Evolutionary conservation across 2,329 filamentous ascomycete species (phyloP), one percentile per base, ranked within the genome.

Genomic region (Boeremia exigua): DNA sequence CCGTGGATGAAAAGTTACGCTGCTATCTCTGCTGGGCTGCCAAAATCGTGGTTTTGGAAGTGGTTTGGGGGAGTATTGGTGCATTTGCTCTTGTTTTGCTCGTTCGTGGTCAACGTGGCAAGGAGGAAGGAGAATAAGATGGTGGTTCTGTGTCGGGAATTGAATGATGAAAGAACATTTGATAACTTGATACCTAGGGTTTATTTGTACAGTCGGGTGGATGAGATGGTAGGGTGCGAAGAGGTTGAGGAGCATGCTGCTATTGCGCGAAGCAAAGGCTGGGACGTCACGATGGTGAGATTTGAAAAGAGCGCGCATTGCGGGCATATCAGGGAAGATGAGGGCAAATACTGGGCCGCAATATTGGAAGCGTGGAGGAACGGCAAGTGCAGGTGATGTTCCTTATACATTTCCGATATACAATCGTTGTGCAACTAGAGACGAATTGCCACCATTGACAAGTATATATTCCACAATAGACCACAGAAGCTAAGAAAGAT

Each of bases 401-500:
- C 6, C 27, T 2, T 14, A 17, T 58, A 19, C 34, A 40, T 27
- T 19, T 19, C 12, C 33, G 19, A 1, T 4, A 38, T 68, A 75
- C 30, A 74, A 49, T n/a, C 69, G 60, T 17, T 67, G 64, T 12
- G 73, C 82, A 54, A 87, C 77, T 61, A 93, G 77, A 63, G 19
- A 23, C 19, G 19, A 23, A 23, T 23, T 23, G 19, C 19, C 19
- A 23, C 19, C 19, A 23, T 23, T 23, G 88, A 91, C 74, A 93
- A 79, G 72, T 90, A 92, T 33, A 92, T 80, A 1, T 88, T 88
- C 90, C 90, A 94, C 10, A 80, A 80, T 34, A 93, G 80, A 7
- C 90, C 90, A 32, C 88, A 89, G 58, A 88, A 75, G 62, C 86
- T 86, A n/a, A 87, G 88, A 58, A 93, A 84, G 48, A 92, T 78